These are phyloP conservation scores for Penicillium flavigenum DNA, from an alignment of 495 filamentous ascomycete species.

Conservation along the genomic window DNA sequence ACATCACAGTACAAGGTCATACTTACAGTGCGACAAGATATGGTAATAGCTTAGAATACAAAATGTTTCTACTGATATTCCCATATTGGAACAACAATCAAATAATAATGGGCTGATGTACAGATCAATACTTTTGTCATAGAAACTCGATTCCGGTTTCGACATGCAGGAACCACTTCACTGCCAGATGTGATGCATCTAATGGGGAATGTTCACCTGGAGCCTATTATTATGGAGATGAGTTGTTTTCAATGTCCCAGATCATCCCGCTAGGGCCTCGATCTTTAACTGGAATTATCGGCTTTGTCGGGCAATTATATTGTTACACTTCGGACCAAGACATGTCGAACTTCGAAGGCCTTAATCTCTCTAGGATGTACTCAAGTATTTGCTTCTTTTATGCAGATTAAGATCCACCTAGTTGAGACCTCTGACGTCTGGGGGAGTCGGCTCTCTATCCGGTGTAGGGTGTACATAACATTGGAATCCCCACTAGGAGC, in stretches of 20 bases:
- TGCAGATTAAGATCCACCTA: no score
- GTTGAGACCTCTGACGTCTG: neutral
- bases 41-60: neutral
- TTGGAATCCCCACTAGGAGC: neutral
- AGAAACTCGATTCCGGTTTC: neutral
- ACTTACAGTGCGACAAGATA: conserved; percentile 1
- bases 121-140: conserved; percentile 5
- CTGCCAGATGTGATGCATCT: neutral
- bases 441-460: no score
- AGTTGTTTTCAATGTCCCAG: no score
- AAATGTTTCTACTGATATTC: neutral
- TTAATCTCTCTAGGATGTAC: neutral
- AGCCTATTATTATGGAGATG: neutral
- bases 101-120: no score
- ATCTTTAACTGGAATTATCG: neutral
- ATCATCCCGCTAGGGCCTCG: neutral
- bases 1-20: conserved; percentile 1
- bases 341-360: neutral
- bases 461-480: neutral
- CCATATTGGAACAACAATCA: neutral
- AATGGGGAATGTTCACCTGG: neutral
- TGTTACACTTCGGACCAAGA: neutral
- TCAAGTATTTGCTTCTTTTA: neutral
- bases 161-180: conserved; percentile 10
- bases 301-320: neutral